Evolutionary conservation across 2,329 filamentous ascomycete species (phyloP), one percentile per base, ranked within the genome.

Genomic region (Diaporthe sp.): DNA sequence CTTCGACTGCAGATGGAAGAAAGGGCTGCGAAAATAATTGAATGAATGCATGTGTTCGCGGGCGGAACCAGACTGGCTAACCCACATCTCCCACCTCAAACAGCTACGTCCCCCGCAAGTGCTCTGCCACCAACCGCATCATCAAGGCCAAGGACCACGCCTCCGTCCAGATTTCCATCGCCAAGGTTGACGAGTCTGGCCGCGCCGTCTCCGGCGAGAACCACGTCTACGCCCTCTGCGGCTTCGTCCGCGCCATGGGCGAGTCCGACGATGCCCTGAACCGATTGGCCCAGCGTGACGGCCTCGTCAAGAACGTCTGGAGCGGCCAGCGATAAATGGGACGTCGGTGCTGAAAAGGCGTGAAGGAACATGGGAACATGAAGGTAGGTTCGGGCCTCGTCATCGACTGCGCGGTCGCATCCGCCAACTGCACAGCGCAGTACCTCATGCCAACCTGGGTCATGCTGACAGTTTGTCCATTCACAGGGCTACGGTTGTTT

Each of bases 121-220:
- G 96, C 94, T 95, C 92, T 88, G 96, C 96, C 83, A 98, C 96
- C 88, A 97, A 98, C 95, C 95, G 97, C 90, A 98, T 98, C 92
- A 98, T 99, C 93, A 98, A 98, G 92, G 95, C 97, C 91, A 98
- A 98, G 91, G 97, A 99, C 90, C 97, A 99, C 92, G 96, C 95
- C 84, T 98, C 95, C 79, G 97, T 98, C 83, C 97, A 99, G 90
- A 95, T 99, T 88, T 95, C 94, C 83, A 91, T 99, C 86, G 96
- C 94, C 88, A 98, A 98, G 91, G 97, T 99, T 83, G 96, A 98
- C 88, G 97, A 99, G 93, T 97, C 96, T 90, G 97, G 97, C 87
- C 95, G 96, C 84, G 95, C 96, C 81, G 85, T 92, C 89, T 95
- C 95, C 82, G 95, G 96, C 88, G 97, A 98, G 91, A 98, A 96